A percentile compares a stretch with the other conserved stretches of the same genome.
These are phyloP conservation scores for Aspergillus texensis DNA, from an alignment of 2,329 filamentous ascomycete species.

Conservation along the genomic window DNA sequence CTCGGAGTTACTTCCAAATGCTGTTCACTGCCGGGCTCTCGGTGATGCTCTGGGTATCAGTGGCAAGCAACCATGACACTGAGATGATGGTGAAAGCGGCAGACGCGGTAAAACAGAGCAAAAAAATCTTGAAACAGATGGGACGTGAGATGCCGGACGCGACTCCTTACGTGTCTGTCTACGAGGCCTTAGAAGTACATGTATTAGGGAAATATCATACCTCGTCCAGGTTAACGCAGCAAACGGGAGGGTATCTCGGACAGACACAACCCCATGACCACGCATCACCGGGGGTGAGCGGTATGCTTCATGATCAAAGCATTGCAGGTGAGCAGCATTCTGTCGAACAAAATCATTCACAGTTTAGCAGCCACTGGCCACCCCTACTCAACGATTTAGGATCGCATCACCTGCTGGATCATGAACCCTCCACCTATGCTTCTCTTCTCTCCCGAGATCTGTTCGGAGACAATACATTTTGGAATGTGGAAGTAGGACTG, in stretches of 20 bases:
- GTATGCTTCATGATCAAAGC: neutral
- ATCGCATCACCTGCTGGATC: neutral
- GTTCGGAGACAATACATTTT: neutral
- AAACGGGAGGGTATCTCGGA: neutral
- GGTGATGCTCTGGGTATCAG: slow-evolving; percentile 34
- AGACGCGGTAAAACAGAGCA: neutral
- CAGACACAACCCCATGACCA: neutral
- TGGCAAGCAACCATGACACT: slow-evolving; percentile 7
- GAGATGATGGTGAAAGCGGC: neutral
- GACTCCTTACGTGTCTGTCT: neutral
- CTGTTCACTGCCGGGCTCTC: slow-evolving; percentile 51
- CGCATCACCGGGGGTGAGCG: neutral
- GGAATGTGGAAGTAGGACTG: neutral
- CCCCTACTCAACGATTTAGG: neutral
- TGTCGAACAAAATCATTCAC: neutral
- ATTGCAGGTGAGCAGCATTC: neutral
- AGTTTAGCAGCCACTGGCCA: neutral
- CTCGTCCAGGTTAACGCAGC: neutral
- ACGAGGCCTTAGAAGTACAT: neutral
- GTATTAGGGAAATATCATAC: neutral
- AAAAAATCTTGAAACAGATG: neutral
- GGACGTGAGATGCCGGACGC: neutral
- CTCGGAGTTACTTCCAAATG: slow-evolving; percentile 53
- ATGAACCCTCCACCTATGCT: neutral
- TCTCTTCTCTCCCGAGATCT: neutral